phyloP scores from a whole-genome alignment of 495 filamentous ascomycete genomes.

The Trichoderma reesei region DNA sequence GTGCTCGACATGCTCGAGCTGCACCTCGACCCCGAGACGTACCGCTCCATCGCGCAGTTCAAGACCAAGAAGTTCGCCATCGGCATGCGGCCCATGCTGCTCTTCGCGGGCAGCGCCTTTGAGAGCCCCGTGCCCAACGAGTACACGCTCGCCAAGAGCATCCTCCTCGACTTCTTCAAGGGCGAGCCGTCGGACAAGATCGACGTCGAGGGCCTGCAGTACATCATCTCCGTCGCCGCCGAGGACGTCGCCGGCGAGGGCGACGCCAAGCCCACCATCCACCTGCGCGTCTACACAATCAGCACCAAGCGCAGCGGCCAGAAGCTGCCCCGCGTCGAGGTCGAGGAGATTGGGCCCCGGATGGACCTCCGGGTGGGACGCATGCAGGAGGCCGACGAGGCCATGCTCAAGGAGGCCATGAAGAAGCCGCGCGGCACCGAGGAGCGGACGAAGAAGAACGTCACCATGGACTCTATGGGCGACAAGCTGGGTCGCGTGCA shows the following conservation, averaged over 20 bases:
- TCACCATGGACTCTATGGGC: slow-evolving; percentile 79
- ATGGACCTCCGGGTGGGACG: slow-evolving; percentile 89
- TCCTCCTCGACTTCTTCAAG: slow-evolving; percentile 86
- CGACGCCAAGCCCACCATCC: slow-evolving; percentile 55
- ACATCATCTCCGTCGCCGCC: slow-evolving; percentile 70
- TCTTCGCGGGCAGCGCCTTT: slow-evolving; percentile 76
- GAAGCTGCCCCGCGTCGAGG: slow-evolving; percentile 78
- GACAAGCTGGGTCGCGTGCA: slow-evolving; percentile 95
- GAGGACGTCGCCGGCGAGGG: slow-evolving; percentile 50
- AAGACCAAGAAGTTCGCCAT: slow-evolving; percentile 72
- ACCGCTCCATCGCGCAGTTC: slow-evolving; percentile 62
- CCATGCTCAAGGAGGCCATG: slow-evolving; percentile 80
- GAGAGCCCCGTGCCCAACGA: slow-evolving; percentile 63
- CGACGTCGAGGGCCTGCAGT: slow-evolving; percentile 90
- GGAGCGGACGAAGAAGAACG: slow-evolving; percentile 90
- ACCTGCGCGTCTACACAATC: slow-evolving; percentile 77
- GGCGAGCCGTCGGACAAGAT: slow-evolving; percentile 54
- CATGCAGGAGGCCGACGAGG: slow-evolving; percentile 62
- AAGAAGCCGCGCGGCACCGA: slow-evolving; percentile 65
- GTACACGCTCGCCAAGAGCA: slow-evolving; percentile 74
- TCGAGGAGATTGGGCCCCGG: slow-evolving; percentile 91
- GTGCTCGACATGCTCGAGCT: slow-evolving; percentile 91
- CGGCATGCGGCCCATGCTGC: slow-evolving; percentile 76
- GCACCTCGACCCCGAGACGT: slow-evolving; percentile 57
- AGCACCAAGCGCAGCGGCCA: slow-evolving; percentile 77